Base-by-base conservation (phyloP, 148 eudicot species). In the Amaranthus hypochondriacus region DNA sequence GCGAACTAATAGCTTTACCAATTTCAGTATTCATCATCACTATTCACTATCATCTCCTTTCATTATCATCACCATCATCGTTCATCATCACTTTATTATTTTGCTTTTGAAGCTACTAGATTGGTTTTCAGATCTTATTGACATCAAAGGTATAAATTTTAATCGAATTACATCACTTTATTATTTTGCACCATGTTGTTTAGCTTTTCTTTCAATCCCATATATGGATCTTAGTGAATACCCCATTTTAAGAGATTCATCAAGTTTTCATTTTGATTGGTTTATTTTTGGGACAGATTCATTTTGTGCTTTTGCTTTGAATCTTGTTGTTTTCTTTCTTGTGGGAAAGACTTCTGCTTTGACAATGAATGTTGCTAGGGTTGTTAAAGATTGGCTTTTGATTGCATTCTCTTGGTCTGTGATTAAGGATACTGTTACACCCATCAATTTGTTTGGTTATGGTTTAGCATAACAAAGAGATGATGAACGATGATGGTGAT, bases 361-460 rank as follows among this genome's bases (percentile, higher is more conserved):
- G 88, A 89, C 94, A 12, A 87, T 89, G 94, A 89, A 89, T 77
- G 91, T 89, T 44, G 94, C 94, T 42, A 89, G 94, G 46, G 94
- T 89, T 11, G 94, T 89, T 44, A 87, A 89, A 69, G 94, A 89
- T 74, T 89, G 94, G 94, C 57, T 89, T 51, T 84, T 89, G 88
- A 89, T 89, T 73, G 94, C 88, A 2, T 87, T 89, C 59, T 89
- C 94, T 7, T 87, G 94, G 89, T 86, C 88, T 10, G 94, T 87
- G 75, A 89, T 89, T 56, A 89, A 89, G 88, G 91, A 89, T 54
- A 83, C 88, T 15, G 91, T 87, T 4, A 89, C 94, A 0, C 84
- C 86, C 3, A 66, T 86, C n/a, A 89, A 89, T 53, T 58, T 89
- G 83, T 55, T 86, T 18, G 94, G 94, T 3, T 89, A 89, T 56